Evolutionary conservation across 106 monocot species (phyloP).

Genomic region (Dioscorea alata): DNA sequence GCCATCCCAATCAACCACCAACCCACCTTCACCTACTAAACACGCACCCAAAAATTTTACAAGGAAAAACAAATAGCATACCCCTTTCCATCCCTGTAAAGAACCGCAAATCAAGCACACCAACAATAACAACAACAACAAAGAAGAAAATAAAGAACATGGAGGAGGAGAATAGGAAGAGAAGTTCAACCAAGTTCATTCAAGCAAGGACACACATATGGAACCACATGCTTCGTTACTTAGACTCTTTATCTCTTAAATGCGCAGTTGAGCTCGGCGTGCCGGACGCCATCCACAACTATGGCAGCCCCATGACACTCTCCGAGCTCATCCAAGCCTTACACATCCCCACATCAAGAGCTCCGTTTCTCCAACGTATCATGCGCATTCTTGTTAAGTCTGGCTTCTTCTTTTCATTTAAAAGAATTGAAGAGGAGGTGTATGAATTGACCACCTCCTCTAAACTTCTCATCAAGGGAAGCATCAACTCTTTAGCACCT

Average conservation of each 20-base stretch:
- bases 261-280: slow-evolving; percentile 27
- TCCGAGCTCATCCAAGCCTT: slow-evolving; percentile 2
- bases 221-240: slow-evolving; percentile 19
- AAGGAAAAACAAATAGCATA: too few species aligned
- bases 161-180: too few species aligned
- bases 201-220: slow-evolving; percentile 12
- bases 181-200: not conserved
- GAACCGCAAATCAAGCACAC: too few species aligned
- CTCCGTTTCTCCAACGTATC: slow-evolving; percentile 4
- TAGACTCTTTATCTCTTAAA: slow-evolving; percentile 22
- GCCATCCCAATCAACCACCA: too few species aligned
- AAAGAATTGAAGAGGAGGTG: not conserved
- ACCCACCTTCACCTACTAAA: too few species aligned
- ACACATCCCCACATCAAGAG: not conserved
- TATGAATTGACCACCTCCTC: not conserved
- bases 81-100: too few species aligned
- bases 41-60: too few species aligned
- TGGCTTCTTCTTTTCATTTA: slow-evolving; percentile 1
- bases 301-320: slow-evolving; percentile 10
- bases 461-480: not conserved
- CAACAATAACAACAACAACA: too few species aligned
- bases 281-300: slow-evolving; percentile 13
- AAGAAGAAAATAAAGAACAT: too few species aligned
- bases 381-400: slow-evolving; percentile 13
- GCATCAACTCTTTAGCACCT: not conserved